Conservation (phyloP, 306 rosid species). For the Vachellia pachyceras region DNA sequence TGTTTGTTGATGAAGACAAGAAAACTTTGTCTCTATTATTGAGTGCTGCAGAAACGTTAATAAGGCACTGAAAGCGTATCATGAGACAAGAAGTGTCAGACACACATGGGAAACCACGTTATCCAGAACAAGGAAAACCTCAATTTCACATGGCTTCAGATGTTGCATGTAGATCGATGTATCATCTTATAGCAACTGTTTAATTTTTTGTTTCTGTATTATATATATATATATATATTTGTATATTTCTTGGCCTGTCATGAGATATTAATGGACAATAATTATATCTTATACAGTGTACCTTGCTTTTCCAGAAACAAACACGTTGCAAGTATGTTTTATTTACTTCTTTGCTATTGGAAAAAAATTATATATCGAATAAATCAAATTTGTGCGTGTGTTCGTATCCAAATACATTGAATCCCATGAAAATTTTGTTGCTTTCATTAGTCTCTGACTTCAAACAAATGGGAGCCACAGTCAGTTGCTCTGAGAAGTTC, state of each 20-base stretch:
- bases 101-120: slow-evolving; percentile 4
- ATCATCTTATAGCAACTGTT: too few species aligned
- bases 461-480: not conserved
- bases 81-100: not conserved
- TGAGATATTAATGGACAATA: not conserved
- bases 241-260: too few species aligned
- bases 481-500: not conserved
- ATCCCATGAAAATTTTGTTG: not conserved
- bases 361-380: not conserved
- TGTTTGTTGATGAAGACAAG: not conserved
- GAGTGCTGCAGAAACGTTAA: not conserved
- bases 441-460: not conserved
- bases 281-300: not conserved
- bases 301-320: not conserved
- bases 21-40: not conserved
- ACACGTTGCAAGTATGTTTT: not conserved
- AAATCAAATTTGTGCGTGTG: not conserved
- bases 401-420: not conserved
- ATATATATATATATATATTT: too few species aligned
- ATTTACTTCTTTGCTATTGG: not conserved
- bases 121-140: not conserved
- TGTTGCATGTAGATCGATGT: not conserved
- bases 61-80: not conserved
- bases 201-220: too few species aligned
- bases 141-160: slow-evolving; percentile 2